Percentiles rank a stretch among this genome's conserved stretches.
phyloP scores from a whole-genome alignment of 495 filamentous ascomycete species.

The Penicillium cataractarum region DNA sequence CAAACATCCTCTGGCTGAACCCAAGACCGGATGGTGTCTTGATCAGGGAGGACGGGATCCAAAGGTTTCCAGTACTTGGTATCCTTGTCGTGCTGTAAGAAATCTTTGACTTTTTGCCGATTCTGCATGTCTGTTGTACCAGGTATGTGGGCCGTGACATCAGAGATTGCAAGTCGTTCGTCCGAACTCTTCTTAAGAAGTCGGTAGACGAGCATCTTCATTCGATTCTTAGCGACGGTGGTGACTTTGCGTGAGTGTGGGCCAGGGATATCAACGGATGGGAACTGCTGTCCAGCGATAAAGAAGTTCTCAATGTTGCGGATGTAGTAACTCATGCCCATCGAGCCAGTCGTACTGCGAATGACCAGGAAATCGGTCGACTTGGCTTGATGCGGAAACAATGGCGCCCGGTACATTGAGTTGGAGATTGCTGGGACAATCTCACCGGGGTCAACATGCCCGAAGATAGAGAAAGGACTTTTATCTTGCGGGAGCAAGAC shows the following conservation, averaged over 20 bases:
- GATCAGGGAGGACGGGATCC: slow-evolving; percentile 71
- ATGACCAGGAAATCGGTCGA: slow-evolving; percentile 86
- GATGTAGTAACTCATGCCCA: slow-evolving; percentile 76
- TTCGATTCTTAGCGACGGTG: slow-evolving; percentile 88
- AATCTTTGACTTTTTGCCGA: slow-evolving; percentile 94
- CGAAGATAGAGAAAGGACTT: slow-evolving; percentile 93
- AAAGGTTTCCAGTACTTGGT: slow-evolving; percentile 83
- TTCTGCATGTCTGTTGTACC: slow-evolving; percentile 93
- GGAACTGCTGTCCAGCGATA: slow-evolving; percentile 88
- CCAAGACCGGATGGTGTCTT: slow-evolving; percentile 75
- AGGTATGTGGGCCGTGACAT: slow-evolving; percentile 85
- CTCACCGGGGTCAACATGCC: slow-evolving; percentile 87
- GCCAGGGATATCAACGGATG: slow-evolving; percentile 87
- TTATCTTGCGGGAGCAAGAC: slow-evolving; percentile 91
- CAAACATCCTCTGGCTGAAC: slow-evolving; percentile 96
- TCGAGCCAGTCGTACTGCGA: slow-evolving; percentile 71
- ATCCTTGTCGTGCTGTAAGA: slow-evolving; percentile 83
- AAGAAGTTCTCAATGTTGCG: slow-evolving; percentile 88
- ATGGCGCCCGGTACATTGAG: slow-evolving; percentile 88
- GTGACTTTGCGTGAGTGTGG: slow-evolving; percentile 94
- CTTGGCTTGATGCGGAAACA: slow-evolving; percentile 84
- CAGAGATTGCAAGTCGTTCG: slow-evolving; percentile 69
- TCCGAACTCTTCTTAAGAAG: slow-evolving; percentile 74
- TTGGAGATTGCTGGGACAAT: slow-evolving; percentile 89
- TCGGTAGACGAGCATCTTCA: slow-evolving; percentile 93